These are phyloP conservation scores for Rhizomucor pusillus DNA, from an alignment of 371 early-diverging fungal genomes.

Conservation along the genomic window DNA sequence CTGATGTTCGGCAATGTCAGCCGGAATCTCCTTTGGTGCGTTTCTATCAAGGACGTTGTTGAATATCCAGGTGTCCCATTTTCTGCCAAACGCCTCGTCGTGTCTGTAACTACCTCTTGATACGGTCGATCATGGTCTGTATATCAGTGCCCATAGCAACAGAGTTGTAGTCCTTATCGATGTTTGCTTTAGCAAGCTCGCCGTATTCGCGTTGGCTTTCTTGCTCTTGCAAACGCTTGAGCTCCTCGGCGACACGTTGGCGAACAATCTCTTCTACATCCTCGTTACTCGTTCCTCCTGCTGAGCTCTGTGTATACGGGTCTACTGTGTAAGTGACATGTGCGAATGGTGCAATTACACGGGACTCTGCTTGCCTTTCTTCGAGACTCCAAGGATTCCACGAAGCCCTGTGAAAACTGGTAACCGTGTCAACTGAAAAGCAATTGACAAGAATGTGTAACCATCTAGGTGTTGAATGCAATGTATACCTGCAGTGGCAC, in stretches of 20 bases:
- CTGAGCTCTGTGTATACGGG: constrained; percentile 2
- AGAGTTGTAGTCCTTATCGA: constrained; percentile 45
- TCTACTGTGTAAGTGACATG: background rate
- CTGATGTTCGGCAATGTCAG: constrained; percentile 36
- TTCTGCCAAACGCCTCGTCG: background rate
- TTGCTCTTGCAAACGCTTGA: constrained; percentile 27
- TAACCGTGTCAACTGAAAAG: no score
- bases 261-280: constrained; percentile 44
- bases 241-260: constrained; percentile 42
- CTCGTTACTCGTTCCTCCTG: constrained; percentile 22
- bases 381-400: constrained; percentile 30
- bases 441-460: no score
- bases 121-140: constrained; percentile 42
- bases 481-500: constrained; percentile 40
- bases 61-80: no score
- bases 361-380: constrained; percentile 21
- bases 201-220: constrained; percentile 31
- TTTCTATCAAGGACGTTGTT: constrained; percentile 18
- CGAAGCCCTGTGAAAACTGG: constrained; percentile 37
- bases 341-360: background rate
- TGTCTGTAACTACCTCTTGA: constrained; percentile 33
- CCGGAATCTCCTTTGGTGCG: constrained; percentile 36
- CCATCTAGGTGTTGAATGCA: background rate
- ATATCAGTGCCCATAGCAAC: constrained; percentile 45
- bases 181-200: constrained; percentile 38